These are phyloP conservation scores for Earliella scabrosa DNA, from an alignment of 1,284 basidiomycete species.

Conservation along the genomic window DNA sequence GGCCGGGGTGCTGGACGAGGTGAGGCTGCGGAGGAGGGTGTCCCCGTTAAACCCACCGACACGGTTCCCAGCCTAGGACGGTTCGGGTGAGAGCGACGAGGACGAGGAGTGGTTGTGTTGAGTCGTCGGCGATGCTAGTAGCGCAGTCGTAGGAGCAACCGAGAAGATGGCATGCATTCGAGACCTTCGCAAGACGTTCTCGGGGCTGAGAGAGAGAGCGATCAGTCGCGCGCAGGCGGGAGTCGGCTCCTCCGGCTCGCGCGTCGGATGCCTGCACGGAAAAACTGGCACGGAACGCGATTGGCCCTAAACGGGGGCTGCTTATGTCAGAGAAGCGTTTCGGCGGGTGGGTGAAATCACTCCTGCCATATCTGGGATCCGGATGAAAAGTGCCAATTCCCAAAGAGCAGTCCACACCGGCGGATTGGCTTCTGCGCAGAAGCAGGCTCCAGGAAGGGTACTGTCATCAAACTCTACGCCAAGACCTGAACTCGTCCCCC, in stretches of 20 bases:
- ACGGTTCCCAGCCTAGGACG: background rate
- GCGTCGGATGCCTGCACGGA: no score
- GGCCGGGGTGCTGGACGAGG: background rate
- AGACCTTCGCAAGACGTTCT: background rate
- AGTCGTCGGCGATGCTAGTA: background rate
- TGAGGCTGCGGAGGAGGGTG: background rate
- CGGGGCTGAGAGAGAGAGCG: no score
- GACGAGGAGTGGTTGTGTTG: background rate
- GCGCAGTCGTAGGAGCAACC: background rate
- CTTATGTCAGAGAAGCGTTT: background rate
- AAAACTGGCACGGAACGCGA: background rate
- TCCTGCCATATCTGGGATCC: background rate
- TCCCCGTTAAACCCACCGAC: background rate
- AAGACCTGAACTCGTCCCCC: constrained; percentile 6
- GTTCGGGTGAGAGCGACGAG: background rate
- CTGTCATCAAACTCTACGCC: constrained; percentile 20
- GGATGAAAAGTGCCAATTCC: background rate
- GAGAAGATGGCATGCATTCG: background rate
- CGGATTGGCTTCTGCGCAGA: background rate
- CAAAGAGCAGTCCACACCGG: background rate
- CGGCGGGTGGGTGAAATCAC: background rate
- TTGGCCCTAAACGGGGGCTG: constrained; percentile 6
- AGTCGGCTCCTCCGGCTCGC: background rate
- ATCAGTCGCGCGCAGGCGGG: background rate
- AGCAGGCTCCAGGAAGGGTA: background rate